Evolutionary conservation across 768 basidiomycete species (phyloP).

Genomic region (Mycena crocata): DNA sequence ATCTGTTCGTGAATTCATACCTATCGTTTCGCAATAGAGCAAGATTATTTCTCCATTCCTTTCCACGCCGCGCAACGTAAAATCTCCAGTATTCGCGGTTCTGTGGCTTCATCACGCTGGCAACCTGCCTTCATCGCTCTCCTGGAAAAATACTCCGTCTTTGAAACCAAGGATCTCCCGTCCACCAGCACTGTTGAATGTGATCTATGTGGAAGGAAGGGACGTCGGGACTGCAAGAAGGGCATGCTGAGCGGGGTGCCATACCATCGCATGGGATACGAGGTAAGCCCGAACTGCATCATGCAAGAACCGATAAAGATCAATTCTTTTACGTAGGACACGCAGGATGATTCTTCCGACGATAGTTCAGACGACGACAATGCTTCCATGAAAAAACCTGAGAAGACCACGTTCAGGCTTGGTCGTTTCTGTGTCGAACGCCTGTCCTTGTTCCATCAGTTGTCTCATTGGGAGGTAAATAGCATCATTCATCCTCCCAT

Average conservation of each 20-base stretch:
- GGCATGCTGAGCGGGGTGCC: constrained; percentile 73
- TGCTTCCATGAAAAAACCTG: constrained; percentile 31
- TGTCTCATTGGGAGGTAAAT: constrained; percentile 88
- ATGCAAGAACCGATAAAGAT: constrained; percentile 14
- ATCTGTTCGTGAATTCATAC: not conserved
- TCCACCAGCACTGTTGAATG: constrained; percentile 74
- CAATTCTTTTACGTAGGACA: constrained; percentile 10
- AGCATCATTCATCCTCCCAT: not conserved
- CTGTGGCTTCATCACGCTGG: constrained; percentile 91
- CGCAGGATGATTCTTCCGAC: too few relatives aligned
- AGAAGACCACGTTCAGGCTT: constrained; percentile 58
- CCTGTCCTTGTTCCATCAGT: constrained; percentile 74
- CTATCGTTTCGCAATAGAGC: constrained; percentile 46
- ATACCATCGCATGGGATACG: constrained; percentile 81
- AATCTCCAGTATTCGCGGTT: constrained; percentile 75
- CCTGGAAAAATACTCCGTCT: constrained; percentile 75
- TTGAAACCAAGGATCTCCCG: constrained; percentile 61
- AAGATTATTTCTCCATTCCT: constrained; percentile 83
- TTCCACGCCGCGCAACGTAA: constrained; percentile 75
- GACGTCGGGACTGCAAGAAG: constrained; percentile 57
- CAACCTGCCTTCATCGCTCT: constrained; percentile 71
- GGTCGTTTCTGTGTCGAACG: constrained; percentile 86
- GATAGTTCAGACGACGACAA: constrained; percentile 28
- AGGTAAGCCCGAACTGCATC: constrained; percentile 51
- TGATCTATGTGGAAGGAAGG: constrained; percentile 82